Evolutionary conservation across 1,284 basidiomycete genomes (phyloP).

Genomic region (Puccinia horiana): DNA sequence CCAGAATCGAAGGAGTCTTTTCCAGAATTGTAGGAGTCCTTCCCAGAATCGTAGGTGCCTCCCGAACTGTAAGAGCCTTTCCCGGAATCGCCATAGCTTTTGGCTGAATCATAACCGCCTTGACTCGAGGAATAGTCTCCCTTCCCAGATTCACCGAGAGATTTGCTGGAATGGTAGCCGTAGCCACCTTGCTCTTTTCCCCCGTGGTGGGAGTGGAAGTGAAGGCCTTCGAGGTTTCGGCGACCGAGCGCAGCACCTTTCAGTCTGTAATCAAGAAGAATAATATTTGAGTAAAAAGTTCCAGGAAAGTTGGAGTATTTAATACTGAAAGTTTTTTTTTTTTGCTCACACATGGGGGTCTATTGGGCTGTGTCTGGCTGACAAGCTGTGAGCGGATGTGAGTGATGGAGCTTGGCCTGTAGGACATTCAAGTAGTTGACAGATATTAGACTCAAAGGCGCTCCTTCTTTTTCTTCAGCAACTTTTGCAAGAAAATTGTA

Average conservation of each 20-base stretch:
- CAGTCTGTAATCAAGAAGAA: neutral
- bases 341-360: neutral
- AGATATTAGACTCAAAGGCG: no score
- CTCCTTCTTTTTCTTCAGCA: neutral
- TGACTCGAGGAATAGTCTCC: no score
- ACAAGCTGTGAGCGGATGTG: neutral
- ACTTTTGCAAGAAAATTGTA: neutral
- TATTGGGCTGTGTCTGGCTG: neutral
- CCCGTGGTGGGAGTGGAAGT: neutral
- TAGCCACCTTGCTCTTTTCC: neutral
- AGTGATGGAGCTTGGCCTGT: neutral
- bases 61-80: no score
- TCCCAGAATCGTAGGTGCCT: neutral
- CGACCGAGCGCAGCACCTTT: conserved; percentile 1
- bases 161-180: neutral
- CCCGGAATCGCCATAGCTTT: neutral
- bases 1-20: neutral
- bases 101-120: neutral
- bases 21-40: neutral
- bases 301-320: neutral
- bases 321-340: neutral
- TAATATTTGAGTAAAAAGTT: neutral
- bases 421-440: neutral
- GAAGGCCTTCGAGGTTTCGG: neutral
- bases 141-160: neutral